phyloP scores from a whole-genome alignment of 768 basidiomycete species.

The Tylopilus cervinicoccineus region DNA sequence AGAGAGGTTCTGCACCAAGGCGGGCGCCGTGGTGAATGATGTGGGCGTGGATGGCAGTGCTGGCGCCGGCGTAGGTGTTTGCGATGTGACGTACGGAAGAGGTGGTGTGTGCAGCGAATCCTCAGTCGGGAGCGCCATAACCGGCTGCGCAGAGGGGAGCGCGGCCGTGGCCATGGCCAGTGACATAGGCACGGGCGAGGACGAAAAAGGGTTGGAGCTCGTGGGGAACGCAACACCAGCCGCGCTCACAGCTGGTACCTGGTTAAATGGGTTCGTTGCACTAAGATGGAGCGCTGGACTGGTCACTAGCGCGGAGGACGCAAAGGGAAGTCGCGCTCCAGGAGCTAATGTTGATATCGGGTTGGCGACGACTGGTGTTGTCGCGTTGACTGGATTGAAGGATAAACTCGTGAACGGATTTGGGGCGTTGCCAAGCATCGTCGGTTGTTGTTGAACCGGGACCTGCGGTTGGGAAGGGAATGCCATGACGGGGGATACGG shows the following conservation, averaged over 20 bases:
- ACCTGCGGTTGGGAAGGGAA: slow-evolving; percentile 16
- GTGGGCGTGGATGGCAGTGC: slow-evolving; percentile 3
- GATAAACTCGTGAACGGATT: slow-evolving; percentile 23
- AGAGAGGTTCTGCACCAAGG: slow-evolving; percentile 22
- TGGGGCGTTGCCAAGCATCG: background rate
- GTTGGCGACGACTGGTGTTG: background rate
- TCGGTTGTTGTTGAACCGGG: slow-evolving; percentile 6
- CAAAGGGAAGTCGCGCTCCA: slow-evolving; percentile 5
- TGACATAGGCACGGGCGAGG: background rate
- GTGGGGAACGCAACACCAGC: slow-evolving; percentile 1
- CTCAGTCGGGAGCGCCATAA: slow-evolving; percentile 8
- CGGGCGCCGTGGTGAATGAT: background rate
- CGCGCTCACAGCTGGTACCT: background rate
- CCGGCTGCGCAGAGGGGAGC: slow-evolving; percentile 8
- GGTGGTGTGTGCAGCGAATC: slow-evolving; percentile 2
- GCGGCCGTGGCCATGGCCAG: slow-evolving; percentile 7
- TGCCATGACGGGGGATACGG: background rate
- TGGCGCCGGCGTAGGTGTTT: background rate
- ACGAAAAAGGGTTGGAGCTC: slow-evolving; percentile 16
- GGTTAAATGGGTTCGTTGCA: slow-evolving; percentile 20
- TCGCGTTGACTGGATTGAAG: slow-evolving; percentile 2
- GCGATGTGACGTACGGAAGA: background rate
- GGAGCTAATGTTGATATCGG: slow-evolving; percentile 6
- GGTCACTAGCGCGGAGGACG: background rate
- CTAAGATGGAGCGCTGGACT: slow-evolving; percentile 15